Base-by-base conservation (phyloP, 805 yeast species). In the Wickerhamomyces strasburgensis region DNA sequence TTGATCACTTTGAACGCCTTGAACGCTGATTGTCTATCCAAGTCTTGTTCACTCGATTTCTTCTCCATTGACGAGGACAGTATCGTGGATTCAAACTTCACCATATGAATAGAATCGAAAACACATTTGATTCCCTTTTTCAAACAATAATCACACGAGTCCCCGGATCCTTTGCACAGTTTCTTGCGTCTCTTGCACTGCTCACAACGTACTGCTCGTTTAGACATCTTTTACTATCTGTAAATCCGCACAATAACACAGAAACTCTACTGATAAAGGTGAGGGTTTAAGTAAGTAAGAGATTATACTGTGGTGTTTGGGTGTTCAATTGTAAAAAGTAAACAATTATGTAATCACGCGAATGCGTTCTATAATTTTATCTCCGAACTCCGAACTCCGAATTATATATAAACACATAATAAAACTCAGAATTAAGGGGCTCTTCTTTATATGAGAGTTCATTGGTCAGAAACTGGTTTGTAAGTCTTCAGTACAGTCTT, bases 111-210 rank as follows among this genome's bases (percentile, higher is more conserved):
- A 34, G 31, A 35, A 38, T 28, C 36, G 34, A n/a, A 43, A 2
- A 37, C 35, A 17, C 47, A 44, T 10, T 38, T 37, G 4, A 41
- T 33, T 9, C 33, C 43, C 31, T 44, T 44, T 31, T 37, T 37
- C 14, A 29, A 13, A 16, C 44, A 41, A 30, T 27, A 41, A 15
- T 34, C 17, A 28, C 44, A 43, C 15, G 29, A 33, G 14, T 25
- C 19, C 3, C 26, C 38, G 6, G 24, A 14, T 5, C 30, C 14
- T 13, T 27, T 31, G 27, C 45, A 41, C 13, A 38, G 38, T 19
- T 43, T 43, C 37, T 43, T 43, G 8, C 47, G 31, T 34, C 44
- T 34, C 25, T 41, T 40, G 25, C 47, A 43, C 32, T 41, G 38
- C 16, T 41, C 41, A 27, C 44, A 41, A 14, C 44, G 40, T 21